Base-by-base conservation (phyloP, 352 stramenopile species). In the Phytopythium chamaehyphon region DNA sequence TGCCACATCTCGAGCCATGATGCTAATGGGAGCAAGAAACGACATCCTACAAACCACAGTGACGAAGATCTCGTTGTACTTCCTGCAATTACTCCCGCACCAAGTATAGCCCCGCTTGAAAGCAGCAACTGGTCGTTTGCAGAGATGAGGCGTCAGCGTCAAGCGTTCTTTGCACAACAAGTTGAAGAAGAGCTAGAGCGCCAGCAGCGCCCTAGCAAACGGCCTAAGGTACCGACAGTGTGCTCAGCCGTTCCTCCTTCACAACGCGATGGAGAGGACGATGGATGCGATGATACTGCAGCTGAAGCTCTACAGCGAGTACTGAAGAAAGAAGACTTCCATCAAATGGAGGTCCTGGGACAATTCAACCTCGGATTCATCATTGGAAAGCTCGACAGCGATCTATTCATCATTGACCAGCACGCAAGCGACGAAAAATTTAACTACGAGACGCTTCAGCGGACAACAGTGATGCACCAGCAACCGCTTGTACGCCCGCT, bases 291-390 rank as follows among this genome's bases (percentile, higher is more conserved):
- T 40, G 73, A 79, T 1, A 28, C 68, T 5, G 68, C 64, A 2
- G 69, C 83, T n/a, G 60, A 59, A 33, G 66, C 77, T 11, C 56
- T 92, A 24, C 83, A 81, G 39, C 73, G 90, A 1, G 75, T 86
- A 44, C 69, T 98, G 16, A 77, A 71, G 16, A 97, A 98, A 44
- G 73, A 93, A 35, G 89, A 98, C 61, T 98, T 99, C 64, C 60
- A 63, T 26, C 67, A 77, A 19, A 98, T 98, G 86, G 61, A 88
- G 22, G 78, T 98, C 18, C 67, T 98, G 40, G 95, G 96, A 3
- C 96, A 99, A 52, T 99, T 99, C 68, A 99, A 99, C 58, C 81
- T 98, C 54, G 96, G 96, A 3, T 99, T 99, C 60, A 98, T 99
- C 40, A 92, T 99, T 31, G 89, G 75, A 24, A 81, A 82, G 36